Evolutionary conservation across 2,329 filamentous ascomycete genomes (phyloP), one percentile per base, ranked within the genome.

Genomic region (Aspergillus flavus): DNA sequence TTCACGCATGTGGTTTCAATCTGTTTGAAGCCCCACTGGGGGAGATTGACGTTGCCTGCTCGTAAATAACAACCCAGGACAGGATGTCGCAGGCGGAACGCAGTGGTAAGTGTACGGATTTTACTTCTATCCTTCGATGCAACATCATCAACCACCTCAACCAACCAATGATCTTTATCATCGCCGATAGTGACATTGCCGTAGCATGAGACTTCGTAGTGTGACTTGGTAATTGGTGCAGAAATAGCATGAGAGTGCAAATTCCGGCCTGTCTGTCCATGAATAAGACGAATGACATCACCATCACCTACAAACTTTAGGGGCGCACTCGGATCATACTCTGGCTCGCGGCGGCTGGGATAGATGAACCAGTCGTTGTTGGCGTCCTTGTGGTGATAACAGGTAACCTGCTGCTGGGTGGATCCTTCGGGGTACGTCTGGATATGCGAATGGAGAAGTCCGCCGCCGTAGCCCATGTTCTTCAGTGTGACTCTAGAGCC

Each of bases 291-390:
- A 71, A 99, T 87, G 62, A 87, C 82, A 72, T 91, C 87, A 65
- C 90, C 89, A 75, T 99, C 89, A 19, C 86, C 89, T 69, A 97
- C 87, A 75, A 90, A 96, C 66, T 83, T 83, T 65, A 92, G 84
- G 41, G 90, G 87, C n/a, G 82, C 88, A 64, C 92, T 88, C 5
- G 87, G 80, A 71, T 94, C 85, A 73, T 89, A 97, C 21, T 91
- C 89, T 28, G 85, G 80, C 63, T 96, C 87, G 59, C 84, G 80
- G 66, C 96, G 92, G 82, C 94, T 97, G 30, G 95, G 95, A 78
- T 97, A 97, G 81, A 99, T 94, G 82, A 96, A 97, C 95, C 95
- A 99, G 78, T 99, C 95, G 78, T 99, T 99, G 87, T 99, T 99
- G 78, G 94, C 86, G 83, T 99, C 95, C 79, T 99, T 99, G 85